Base-by-base conservation (phyloP, 1,139 yeast genomes). In the Candida buenavistaensis region DNA sequence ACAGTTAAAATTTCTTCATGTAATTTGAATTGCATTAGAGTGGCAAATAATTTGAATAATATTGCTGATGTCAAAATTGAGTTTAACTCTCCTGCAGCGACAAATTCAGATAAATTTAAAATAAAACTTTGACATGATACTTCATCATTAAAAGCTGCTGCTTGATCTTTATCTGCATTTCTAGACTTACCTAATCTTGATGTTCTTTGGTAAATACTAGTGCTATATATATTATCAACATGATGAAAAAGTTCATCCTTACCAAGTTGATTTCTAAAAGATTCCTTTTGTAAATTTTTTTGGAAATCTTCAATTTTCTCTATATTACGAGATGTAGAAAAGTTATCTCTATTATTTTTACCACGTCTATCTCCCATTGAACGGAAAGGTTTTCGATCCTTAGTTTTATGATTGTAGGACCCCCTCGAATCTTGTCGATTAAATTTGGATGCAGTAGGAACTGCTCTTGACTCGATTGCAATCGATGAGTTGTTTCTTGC, bases 101-200 rank as follows among this genome's bases (percentile, higher is more conserved):
- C 52, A 32, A 55, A 45, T 24, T 66, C 66, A 32, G 60, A 53
- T 28, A 68, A 49, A 26, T 56, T 53, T 38, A 66, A 50, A n/a
- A 66, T 57, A 3, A 71, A 66, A 14, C 51, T 41, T 39, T 60
- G 63, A 41, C 66, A 55, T 33, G 55, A 47, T 15, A 53, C 43
- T 36, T 68, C 72, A 38, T 59, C 63, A 33, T 51, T 41, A 34
- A 55, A 55, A 32, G 53, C 52, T 42, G 47, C 55, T 23, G 50
- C 44, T 44, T 61, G 65, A 46, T 70, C 76, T 35, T 57, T 61
- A 46, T 70, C 75, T 41, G 72, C 50, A 44, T 69, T 68, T 37
- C 59, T 58, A 9, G 51, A 29, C 6, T 33, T 32, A n/a, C 35
- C 35, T 28, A 42, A 38, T 38, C 43, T 34, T 7, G 16, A 15